Conservation (phyloP, 78 protist genomes). For the Dictyostelium capitatum region DNA sequence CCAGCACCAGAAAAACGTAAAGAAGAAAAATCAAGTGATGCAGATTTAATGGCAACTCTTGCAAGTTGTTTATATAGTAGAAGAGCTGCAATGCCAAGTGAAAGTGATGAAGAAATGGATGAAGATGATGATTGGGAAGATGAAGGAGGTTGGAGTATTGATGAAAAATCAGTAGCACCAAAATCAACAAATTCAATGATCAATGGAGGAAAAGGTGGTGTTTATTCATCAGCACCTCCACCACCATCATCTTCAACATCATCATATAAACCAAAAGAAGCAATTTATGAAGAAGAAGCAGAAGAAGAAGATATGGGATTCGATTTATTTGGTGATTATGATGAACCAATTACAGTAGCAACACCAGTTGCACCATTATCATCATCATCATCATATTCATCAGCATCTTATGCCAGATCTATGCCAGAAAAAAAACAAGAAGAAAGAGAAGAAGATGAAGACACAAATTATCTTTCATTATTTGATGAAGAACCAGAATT, state of each 20-base stretch:
- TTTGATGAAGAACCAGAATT: too few species aligned
- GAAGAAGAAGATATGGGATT: slow-evolving; percentile 52
- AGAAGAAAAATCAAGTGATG: background rate
- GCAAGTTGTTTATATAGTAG: background rate
- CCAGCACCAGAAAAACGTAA: background rate
- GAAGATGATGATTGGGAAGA: background rate
- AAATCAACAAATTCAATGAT: background rate
- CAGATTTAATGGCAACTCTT: background rate
- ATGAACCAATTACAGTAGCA: background rate
- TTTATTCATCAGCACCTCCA: background rate
- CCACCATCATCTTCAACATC: background rate
- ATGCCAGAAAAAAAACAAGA: too few species aligned
- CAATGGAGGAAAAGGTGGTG: background rate
- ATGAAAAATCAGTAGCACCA: too few species aligned
- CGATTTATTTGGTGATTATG: slow-evolving; percentile 19
- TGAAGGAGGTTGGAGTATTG: too few species aligned
- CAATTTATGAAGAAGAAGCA: background rate
- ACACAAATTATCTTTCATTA: too few species aligned
- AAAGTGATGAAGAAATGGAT: background rate
- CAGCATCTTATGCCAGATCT: too few species aligned
- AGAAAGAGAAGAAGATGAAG: too few species aligned
- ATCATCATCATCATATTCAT: background rate
- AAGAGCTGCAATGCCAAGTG: background rate
- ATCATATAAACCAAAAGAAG: background rate
- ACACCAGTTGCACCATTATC: background rate